Evolutionary conservation across 768 basidiomycete species (phyloP), one percentile per base, ranked within the genome.

Genomic region (Boletus tomentosulus): DNA sequence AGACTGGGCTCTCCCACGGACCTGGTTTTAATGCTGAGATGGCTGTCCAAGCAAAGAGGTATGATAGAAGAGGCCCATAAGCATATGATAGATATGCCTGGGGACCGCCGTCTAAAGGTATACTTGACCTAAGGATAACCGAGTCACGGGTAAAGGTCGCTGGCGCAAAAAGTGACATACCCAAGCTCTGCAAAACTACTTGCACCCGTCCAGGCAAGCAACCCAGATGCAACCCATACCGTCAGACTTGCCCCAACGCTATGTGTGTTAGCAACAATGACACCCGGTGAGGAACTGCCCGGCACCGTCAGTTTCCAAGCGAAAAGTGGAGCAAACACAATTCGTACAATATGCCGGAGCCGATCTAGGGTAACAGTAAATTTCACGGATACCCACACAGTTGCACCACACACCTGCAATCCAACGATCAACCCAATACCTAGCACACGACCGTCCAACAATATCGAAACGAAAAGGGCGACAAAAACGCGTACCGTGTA

Each of bases 121-220:
- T 70, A 42, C 70, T 71, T 19, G 68, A 71, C 30, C 68, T 70
- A 15, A 15, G 9, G 16, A 42, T 6, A 31, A n/a, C 25, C 25
- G 16, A 48, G 56, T 22, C 46, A 22, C 2, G 12, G 28, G 13
- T 6, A 3, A 45, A 25, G 10, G 3, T 41, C 33, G 7, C 2
- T n/a, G 0, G 46, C 16, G 12, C 2, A 38, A 30, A 16, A 37
- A 8, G 44, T 7, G 71, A 34, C 88, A 41, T 86, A 86, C 48
- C 95, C 96, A 54, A 97, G 76, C 69, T 97, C 93, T 9, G 92
- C 92, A 66, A 86, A 97, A 66, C 90, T 93, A 68, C 90, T 93
- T 27, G 92, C 93, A 19, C 96, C 96, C 3, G 96, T 97, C 96
- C 95, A 98, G 6, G 83, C 91, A 10, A 98, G 74, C 24, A 95